Conservation (phyloP, 441 rosid species). For the Arabidopsis hybrid region DNA sequence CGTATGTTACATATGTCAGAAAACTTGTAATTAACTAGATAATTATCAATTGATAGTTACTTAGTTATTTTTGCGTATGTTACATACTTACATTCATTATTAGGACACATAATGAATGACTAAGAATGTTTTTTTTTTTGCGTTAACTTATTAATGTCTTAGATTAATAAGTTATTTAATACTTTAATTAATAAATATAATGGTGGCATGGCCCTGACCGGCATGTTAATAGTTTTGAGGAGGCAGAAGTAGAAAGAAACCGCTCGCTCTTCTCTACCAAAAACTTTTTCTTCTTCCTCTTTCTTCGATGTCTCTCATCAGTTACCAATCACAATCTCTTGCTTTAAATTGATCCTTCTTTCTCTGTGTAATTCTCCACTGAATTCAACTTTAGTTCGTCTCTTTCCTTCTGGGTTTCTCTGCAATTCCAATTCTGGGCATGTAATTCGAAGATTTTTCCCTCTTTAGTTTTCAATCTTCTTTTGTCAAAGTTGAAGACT, state of each 20-base stretch:
- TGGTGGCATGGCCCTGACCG: no score
- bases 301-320: no score
- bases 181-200: neutral
- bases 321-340: no score
- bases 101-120: neutral
- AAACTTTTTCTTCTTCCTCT: no score
- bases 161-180: no score
- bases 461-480: neutral
- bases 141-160: neutral
- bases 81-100: no score
- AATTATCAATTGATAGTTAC: neutral
- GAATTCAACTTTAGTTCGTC: neutral
- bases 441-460: slow-evolving; percentile 5
- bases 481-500: slow-evolving; percentile 37
- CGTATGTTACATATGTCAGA: neutral
- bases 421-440: slow-evolving; percentile 14
- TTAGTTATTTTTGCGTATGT: no score
- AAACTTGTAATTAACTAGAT: no score
- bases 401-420: slow-evolving; percentile 27
- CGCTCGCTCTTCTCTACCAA: no score
- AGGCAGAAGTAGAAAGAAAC: no score
- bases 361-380: neutral
- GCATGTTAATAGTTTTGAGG: no score
- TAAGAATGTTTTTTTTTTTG: neutral
- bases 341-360: neutral